Percentiles rank a stretch among this genome's conserved stretches.
phyloP scores from a whole-genome alignment of 352 stramenopile genomes.

The Phytophthora ohioensis region DNA sequence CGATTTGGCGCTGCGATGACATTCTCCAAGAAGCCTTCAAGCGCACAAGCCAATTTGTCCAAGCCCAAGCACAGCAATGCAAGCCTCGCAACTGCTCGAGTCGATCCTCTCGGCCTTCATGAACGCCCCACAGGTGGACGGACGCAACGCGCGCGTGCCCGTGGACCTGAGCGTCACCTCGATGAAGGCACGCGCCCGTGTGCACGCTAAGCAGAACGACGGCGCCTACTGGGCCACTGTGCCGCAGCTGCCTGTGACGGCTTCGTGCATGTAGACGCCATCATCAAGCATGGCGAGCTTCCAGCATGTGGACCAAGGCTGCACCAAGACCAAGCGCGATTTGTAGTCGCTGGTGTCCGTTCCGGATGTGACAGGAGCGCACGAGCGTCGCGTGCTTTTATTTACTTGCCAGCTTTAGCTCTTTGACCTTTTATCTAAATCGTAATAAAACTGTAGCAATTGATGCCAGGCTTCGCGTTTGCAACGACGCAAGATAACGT shows the following conservation, averaged over 20 bases:
- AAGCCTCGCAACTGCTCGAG: conserved; percentile 63
- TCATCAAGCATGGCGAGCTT: conserved; percentile 2
- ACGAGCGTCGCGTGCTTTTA: conserved; percentile 6
- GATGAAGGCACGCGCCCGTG: conserved; percentile 49
- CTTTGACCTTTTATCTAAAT: conserved; percentile 20
- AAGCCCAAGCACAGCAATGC: conserved; percentile 16
- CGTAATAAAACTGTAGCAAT: conserved; percentile 23
- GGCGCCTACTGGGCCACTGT: conserved; percentile 64
- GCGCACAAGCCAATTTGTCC: background rate
- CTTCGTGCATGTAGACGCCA: conserved; percentile 22
- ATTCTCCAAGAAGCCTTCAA: conserved; percentile 23
- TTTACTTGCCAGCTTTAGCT: conserved; percentile 18
- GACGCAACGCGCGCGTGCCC: conserved; percentile 67
- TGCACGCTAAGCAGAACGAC: conserved; percentile 62
- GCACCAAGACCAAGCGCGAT: background rate
- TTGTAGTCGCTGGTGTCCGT: too few relatives aligned
- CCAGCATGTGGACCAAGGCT: background rate
- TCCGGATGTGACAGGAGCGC: background rate
- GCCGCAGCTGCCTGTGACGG: conserved; percentile 62
- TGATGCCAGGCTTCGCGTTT: background rate
- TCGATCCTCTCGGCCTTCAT: conserved; percentile 75
- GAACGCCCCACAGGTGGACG: conserved; percentile 81
- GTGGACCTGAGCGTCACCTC: conserved; percentile 66
- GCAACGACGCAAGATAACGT: background rate
- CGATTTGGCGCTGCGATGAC: conserved; percentile 5